Evolutionary conservation across 2,329 filamentous ascomycete genomes (phyloP).

Genomic region (Pleoardoris graminearum): DNA sequence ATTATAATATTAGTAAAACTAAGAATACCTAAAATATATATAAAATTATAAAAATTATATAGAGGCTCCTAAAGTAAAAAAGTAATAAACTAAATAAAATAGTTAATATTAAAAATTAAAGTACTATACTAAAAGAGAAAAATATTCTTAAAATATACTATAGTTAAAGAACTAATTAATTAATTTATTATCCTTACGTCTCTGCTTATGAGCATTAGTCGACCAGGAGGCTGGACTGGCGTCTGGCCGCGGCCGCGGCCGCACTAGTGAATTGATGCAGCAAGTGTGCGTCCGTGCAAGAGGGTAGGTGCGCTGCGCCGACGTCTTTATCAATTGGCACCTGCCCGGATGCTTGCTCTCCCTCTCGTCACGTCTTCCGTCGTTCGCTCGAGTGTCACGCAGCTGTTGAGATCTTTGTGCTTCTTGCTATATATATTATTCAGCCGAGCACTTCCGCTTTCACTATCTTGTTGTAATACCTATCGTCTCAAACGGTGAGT

Average conservation of each 20-base stretch:
- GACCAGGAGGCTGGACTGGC: background rate
- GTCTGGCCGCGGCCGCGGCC: conserved; percentile 6
- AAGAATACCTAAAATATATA: no score
- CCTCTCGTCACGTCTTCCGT: conserved; percentile 21
- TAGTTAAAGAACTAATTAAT: no score
- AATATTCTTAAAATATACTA: no score
- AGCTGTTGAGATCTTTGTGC: background rate
- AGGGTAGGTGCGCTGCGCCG: conserved; percentile 16
- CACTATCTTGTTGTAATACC: conserved; percentile 22
- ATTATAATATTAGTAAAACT: no score
- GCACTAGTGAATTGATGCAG: background rate
- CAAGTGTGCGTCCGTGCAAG: conserved; percentile 11
- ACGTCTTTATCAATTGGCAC: conserved; percentile 34
- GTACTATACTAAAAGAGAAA: no score
- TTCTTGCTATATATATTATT: background rate
- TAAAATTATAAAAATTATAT: no score
- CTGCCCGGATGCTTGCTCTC: conserved; percentile 14
- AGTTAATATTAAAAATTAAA: no score
- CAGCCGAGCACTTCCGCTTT: conserved; percentile 17
- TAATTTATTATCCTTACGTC: no score
- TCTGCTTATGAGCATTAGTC: background rate
- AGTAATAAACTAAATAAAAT: no score
- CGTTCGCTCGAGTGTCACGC: conserved; percentile 32
- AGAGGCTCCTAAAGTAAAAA: no score
- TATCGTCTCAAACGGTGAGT: conserved; percentile 15